These are phyloP conservation scores for Sugiyamaella paludigena DNA, from an alignment of 1,139 yeast genomes.

Conservation along the genomic window DNA sequence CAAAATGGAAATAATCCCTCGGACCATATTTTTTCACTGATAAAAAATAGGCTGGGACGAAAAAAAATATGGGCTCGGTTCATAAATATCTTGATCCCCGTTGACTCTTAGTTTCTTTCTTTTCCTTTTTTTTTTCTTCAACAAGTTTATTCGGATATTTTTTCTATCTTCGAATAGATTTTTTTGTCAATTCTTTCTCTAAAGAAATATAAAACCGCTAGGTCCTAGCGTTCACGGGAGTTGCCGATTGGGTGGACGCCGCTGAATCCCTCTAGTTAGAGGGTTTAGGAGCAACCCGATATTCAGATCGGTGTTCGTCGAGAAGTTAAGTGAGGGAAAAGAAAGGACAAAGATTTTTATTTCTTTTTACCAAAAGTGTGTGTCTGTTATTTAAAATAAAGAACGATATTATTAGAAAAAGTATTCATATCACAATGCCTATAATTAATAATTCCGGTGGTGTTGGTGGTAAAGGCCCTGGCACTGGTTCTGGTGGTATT, in stretches of 20 bases:
- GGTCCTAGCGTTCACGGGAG: conserved; percentile 24
- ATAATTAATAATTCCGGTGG: conserved; percentile 36
- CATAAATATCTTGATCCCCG: not conserved
- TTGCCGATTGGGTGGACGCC: conserved; percentile 25
- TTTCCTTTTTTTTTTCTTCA: not conserved
- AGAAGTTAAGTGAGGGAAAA: conserved; percentile 4
- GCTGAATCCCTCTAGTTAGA: no score
- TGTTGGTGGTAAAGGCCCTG: no score
- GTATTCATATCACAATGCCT: conserved; percentile 1
- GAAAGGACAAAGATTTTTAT: conserved; percentile 1
- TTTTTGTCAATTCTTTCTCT: conserved; percentile 7
- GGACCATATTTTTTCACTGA: no score
- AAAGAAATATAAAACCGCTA: conserved; percentile 14
- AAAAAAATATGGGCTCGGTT: not conserved
- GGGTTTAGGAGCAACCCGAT: conserved; percentile 13
- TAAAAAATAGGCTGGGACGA: not conserved
- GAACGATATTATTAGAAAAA: not conserved
- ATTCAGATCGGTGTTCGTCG: conserved; percentile 21
- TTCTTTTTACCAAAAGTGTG: conserved; percentile 1
- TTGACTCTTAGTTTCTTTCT: not conserved
- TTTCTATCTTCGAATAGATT: conserved; percentile 8
- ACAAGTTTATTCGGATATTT: conserved; percentile 5
- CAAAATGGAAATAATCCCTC: conserved; percentile 3
- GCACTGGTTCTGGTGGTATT: conserved; percentile 64
- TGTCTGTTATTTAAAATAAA: not conserved